Evolutionary conservation across 345 rosid species (phyloP).

Genomic region (Eucalyptus cloeziana): DNA sequence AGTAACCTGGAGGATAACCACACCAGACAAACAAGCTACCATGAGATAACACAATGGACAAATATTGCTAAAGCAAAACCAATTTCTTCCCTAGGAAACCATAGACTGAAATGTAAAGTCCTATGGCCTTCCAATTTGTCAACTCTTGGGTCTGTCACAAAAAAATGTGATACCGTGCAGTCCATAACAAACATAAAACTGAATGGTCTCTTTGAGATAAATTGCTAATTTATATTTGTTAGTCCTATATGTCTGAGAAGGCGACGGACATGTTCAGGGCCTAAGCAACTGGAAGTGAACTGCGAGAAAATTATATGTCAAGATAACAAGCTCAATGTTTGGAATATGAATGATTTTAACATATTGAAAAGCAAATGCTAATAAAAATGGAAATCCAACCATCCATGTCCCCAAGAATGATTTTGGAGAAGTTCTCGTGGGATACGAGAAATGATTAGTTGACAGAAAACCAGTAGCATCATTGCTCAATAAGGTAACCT

Average conservation of each 20-base stretch:
- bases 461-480: neutral
- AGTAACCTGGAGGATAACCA: slow-evolving; percentile 43
- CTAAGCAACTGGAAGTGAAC: neutral
- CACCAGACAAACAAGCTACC: too few species aligned
- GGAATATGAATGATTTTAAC: neutral
- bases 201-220: too few species aligned
- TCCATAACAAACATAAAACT: too few species aligned
- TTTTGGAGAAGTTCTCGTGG: neutral
- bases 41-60: neutral
- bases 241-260: too few species aligned
- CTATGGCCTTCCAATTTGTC: too few species aligned
- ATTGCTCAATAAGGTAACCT: neutral
- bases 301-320: neutral
- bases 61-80: neutral
- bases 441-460: neutral
- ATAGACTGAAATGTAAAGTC: too few species aligned
- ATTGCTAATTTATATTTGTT: too few species aligned
- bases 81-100: neutral
- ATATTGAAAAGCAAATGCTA: neutral
- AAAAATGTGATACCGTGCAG: fast-evolving
- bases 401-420: neutral
- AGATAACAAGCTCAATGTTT: neutral
- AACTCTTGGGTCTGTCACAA: too few species aligned
- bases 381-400: neutral
- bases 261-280: too few species aligned